Evolutionary conservation across 2,329 filamentous ascomycete genomes (phyloP).

Genomic region (Pseudocercospora eumusae): DNA sequence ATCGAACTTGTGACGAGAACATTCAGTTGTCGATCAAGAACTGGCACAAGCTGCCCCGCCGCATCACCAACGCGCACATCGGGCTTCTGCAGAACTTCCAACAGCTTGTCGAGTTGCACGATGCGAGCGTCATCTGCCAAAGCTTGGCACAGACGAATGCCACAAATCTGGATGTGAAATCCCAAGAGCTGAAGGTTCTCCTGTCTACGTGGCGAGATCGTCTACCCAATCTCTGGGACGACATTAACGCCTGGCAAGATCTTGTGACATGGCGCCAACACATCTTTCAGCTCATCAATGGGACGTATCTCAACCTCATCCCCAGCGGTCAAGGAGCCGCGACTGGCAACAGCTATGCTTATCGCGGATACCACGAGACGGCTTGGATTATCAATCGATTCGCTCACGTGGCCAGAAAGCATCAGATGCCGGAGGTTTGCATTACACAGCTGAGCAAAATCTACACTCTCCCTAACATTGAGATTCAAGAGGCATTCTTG

Average conservation of each 20-base stretch:
- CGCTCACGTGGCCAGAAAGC: conserved; percentile 94
- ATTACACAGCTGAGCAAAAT: conserved; percentile 96
- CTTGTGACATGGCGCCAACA: conserved; percentile 99
- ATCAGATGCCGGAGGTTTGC: conserved; percentile 94
- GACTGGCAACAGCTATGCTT: conserved; percentile 90
- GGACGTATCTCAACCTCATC: conserved; percentile 82
- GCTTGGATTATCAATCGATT: conserved; percentile 99
- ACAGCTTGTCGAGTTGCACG: conserved; percentile 93
- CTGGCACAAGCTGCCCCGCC: conserved; percentile 95
- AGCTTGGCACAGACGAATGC: conserved; percentile 84
- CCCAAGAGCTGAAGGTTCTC: conserved; percentile 89
- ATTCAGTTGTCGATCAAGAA: conserved; percentile 97
- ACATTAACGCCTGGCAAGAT: conserved; percentile 99
- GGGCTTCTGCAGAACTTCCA: conserved; percentile 97
- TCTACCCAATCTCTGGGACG: conserved; percentile 96
- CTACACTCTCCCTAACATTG: conserved; percentile 97
- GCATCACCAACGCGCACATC: conserved; percentile 92
- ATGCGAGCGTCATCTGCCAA: conserved; percentile 93
- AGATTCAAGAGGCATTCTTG: conserved; percentile 98
- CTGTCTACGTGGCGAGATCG: conserved; percentile 94
- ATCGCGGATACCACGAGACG: conserved; percentile 96
- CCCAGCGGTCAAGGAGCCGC: conserved; percentile 74
- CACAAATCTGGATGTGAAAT: conserved; percentile 87
- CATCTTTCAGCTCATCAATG: conserved; percentile 96
- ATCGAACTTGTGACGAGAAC: conserved; percentile 88